These are phyloP conservation scores for Hammondia hammondi DNA, from an alignment of 169 alveolate species.

Conservation along the genomic window DNA sequence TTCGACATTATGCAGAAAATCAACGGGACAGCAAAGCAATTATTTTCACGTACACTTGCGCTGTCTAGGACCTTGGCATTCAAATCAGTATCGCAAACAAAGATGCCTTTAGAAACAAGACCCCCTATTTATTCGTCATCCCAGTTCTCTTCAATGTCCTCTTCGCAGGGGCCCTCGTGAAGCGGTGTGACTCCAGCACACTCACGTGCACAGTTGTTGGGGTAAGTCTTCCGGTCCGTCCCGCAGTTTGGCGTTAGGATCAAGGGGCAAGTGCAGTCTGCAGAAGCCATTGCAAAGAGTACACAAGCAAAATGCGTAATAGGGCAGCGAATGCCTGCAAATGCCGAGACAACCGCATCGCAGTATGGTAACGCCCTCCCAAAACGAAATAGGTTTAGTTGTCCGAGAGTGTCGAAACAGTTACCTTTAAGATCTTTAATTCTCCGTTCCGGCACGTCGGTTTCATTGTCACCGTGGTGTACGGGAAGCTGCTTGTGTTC, in stretches of 20 bases:
- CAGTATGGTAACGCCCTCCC: no score
- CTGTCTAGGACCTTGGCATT: neutral
- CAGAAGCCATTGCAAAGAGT: neutral
- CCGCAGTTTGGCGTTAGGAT: slow-evolving; percentile 52
- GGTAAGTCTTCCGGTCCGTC: slow-evolving; percentile 57
- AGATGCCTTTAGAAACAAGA: neutral
- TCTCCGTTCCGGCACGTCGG: no score
- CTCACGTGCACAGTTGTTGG: slow-evolving; percentile 22
- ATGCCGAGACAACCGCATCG: no score
- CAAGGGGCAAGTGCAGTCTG: slow-evolving; percentile 45
- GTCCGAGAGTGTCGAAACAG: no score
- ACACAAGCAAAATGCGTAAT: no score
- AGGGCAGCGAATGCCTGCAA: no score
- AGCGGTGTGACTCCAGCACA: slow-evolving; percentile 13
- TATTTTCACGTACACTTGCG: neutral
- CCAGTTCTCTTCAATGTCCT: neutral
- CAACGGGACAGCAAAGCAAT: neutral
- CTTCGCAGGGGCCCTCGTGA: slow-evolving; percentile 6
- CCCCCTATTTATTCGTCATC: neutral
- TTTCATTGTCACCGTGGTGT: no score
- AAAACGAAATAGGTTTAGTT: no score
- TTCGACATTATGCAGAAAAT: neutral
- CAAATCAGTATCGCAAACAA: neutral
- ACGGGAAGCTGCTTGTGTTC: no score
- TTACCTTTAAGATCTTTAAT: no score